Evolutionary conservation across 164 flowering plant species (phyloP).

Genomic region (Aristolochia californica): DNA sequence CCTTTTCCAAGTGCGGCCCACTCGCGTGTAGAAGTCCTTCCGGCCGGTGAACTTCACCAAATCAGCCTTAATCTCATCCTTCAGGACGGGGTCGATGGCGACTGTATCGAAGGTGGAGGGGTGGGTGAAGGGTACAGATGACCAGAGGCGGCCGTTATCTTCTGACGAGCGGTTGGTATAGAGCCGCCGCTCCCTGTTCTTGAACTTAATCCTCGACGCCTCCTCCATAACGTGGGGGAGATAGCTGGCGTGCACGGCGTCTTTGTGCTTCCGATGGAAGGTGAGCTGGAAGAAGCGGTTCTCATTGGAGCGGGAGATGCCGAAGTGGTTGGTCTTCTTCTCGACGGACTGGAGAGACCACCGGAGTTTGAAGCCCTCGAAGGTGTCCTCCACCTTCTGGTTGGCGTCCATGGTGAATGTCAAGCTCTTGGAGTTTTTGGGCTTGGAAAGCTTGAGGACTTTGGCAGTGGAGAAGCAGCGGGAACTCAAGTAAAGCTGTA

Average conservation of each 20-base stretch:
- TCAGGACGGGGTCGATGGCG: conserved; percentile 15
- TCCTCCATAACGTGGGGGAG: conserved; percentile 18
- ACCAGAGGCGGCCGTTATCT: conserved; percentile 15
- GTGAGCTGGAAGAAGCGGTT: conserved; percentile 13
- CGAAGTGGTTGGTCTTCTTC: conserved; percentile 9
- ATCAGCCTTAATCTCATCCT: conserved; percentile 19
- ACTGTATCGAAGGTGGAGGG: conserved; percentile 21
- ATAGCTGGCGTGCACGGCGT: conserved; percentile 10
- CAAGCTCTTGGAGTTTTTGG: conserved; percentile 18
- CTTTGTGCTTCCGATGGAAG: conserved; percentile 13
- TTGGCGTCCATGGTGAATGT: conserved; percentile 15
- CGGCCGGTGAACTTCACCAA: conserved; percentile 16
- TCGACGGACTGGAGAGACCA: conserved; percentile 16
- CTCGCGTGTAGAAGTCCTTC: conserved; percentile 17
- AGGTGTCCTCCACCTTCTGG: conserved; percentile 17
- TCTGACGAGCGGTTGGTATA: conserved; percentile 15
- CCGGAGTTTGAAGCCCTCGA: conserved; percentile 11
- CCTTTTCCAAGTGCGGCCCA: conserved; percentile 28
- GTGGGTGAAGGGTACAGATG: conserved; percentile 15
- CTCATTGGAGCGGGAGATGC: conserved; percentile 8
- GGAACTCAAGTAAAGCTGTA: conserved; percentile 18
- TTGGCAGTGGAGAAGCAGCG: conserved; percentile 17
- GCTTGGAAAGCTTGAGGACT: conserved; percentile 15
- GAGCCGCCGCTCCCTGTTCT: conserved; percentile 20
- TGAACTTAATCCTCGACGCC: conserved; percentile 16